These are phyloP conservation scores for Alternaria novae-zelandiae DNA, from an alignment of 2,329 filamentous ascomycete genomes.

Conservation along the genomic window DNA sequence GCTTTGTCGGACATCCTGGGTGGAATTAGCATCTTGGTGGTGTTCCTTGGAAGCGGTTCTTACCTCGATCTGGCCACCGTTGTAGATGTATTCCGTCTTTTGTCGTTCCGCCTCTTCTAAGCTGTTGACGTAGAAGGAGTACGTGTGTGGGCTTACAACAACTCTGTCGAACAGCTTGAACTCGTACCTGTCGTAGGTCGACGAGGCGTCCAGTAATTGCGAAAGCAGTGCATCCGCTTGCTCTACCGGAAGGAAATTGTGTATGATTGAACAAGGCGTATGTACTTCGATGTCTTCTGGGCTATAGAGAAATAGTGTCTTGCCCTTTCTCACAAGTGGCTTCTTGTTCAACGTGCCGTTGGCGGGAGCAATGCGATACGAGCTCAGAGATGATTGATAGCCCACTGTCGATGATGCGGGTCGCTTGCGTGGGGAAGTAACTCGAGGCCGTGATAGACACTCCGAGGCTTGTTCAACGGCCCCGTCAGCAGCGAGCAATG, in stretches of 20 bases:
- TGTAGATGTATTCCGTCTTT: constrained; percentile 83
- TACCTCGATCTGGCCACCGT: constrained; percentile 74
- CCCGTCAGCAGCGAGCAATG: constrained; percentile 78
- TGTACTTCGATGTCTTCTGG: constrained; percentile 80
- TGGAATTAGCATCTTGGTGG: neutral
- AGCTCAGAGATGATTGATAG: constrained; percentile 53
- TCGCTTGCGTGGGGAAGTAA: constrained; percentile 45
- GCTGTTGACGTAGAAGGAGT: constrained; percentile 81
- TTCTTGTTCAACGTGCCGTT: constrained; percentile 34
- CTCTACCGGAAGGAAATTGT: constrained; percentile 80
- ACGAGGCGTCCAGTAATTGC: constrained; percentile 77
- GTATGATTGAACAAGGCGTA: constrained; percentile 89
- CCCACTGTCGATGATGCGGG: constrained; percentile 33
- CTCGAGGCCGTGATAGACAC: constrained; percentile 54
- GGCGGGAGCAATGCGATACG: constrained; percentile 26
- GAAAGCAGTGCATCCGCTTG: constrained; percentile 75
- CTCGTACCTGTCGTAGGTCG: constrained; percentile 71
- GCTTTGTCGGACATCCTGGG: constrained; percentile 71
- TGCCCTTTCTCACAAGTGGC: constrained; percentile 73
- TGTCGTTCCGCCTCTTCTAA: constrained; percentile 72
- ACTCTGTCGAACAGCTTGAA: constrained; percentile 91
- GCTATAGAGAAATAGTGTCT: constrained; percentile 82
- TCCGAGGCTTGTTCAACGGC: constrained; percentile 71
- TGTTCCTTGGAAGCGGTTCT: constrained; percentile 19
- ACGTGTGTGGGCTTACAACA: constrained; percentile 84